A percentile compares a stretch with the other conserved stretches of the same genome.
phyloP scores from a whole-genome alignment of 2,329 filamentous ascomycete species.

The Neofusicoccum laricinum region DNA sequence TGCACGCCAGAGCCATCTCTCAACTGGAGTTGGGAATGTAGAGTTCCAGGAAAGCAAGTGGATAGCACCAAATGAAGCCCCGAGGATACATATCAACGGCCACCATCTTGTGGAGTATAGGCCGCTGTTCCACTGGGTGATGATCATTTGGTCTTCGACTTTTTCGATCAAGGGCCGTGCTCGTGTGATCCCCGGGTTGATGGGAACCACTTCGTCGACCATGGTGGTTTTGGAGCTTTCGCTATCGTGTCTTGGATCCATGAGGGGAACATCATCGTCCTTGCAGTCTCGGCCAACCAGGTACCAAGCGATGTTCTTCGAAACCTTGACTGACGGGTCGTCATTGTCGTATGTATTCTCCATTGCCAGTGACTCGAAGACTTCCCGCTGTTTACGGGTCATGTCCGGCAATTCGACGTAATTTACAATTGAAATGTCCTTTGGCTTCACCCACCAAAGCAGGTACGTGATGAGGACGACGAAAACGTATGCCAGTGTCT shows the following conservation, averaged over 20 bases:
- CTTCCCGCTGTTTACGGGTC: not conserved
- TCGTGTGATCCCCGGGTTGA: not conserved
- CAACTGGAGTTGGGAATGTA: not conserved
- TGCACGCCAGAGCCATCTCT: not conserved
- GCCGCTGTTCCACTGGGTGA: constrained; percentile 2
- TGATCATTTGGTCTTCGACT: not conserved
- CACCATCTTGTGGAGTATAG: constrained; percentile 3
- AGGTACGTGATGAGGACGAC: constrained; percentile 2
- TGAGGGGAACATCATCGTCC: not conserved
- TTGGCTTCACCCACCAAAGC: constrained; percentile 8
- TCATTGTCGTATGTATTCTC: constrained; percentile 3
- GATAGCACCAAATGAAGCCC: constrained; percentile 3
- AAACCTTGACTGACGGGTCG: not conserved
- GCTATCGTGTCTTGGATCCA: not conserved
- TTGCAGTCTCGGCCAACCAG: not conserved
- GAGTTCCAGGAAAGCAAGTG: not conserved
- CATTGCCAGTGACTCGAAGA: constrained; percentile 3
- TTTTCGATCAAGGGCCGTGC: not conserved
- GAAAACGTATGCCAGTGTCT: constrained; percentile 1
- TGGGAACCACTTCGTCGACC: not conserved
- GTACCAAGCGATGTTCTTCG: constrained; percentile 5
- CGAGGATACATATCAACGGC: constrained; percentile 2
- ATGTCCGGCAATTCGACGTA: constrained; percentile 3
- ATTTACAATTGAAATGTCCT: not conserved
- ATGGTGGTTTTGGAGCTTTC: not conserved